These are phyloP conservation scores for Amanita jacksonii DNA, from an alignment of 768 basidiomycete species.

Conservation along the genomic window DNA sequence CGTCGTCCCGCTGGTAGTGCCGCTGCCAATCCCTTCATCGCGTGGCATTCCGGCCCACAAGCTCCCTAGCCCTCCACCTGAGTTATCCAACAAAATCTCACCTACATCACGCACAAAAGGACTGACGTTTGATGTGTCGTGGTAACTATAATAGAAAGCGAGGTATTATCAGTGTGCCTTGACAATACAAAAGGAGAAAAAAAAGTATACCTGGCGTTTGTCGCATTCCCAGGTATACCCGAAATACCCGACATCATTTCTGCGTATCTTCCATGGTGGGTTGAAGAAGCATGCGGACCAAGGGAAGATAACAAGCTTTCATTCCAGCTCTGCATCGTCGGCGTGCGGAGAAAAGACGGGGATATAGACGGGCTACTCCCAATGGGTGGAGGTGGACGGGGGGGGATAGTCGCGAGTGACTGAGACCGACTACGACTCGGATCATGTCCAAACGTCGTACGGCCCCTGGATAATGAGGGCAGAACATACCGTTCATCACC, in stretches of 20 bases:
- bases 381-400: conserved; percentile 31
- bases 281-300: neutral
- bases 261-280: conserved; percentile 37
- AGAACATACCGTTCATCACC: conserved; percentile 49
- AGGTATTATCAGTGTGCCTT: no score
- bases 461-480: conserved; percentile 41
- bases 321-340: conserved; percentile 50
- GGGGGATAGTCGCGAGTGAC: conserved; percentile 52
- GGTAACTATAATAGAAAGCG: no score
- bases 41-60: conserved; percentile 67
- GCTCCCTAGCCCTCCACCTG: conserved; percentile 56
- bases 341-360: conserved; percentile 28
- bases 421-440: conserved; percentile 68
- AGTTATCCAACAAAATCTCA: conserved; percentile 65
- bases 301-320: conserved; percentile 37
- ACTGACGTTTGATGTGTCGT: conserved; percentile 68
- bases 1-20: conserved; percentile 55
- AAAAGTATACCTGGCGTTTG: conserved; percentile 42
- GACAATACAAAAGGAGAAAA: no score
- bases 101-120: conserved; percentile 82
- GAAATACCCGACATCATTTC: conserved; percentile 54
- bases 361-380: conserved; percentile 36
- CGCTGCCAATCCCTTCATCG: conserved; percentile 46
- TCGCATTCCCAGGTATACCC: no score
- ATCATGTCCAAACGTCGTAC: conserved; percentile 48